Percentiles rank a stretch among this genome's conserved stretches.
Conservation (phyloP, 108 stramenopile species). For the Pseudonitzschia multistriata region DNA sequence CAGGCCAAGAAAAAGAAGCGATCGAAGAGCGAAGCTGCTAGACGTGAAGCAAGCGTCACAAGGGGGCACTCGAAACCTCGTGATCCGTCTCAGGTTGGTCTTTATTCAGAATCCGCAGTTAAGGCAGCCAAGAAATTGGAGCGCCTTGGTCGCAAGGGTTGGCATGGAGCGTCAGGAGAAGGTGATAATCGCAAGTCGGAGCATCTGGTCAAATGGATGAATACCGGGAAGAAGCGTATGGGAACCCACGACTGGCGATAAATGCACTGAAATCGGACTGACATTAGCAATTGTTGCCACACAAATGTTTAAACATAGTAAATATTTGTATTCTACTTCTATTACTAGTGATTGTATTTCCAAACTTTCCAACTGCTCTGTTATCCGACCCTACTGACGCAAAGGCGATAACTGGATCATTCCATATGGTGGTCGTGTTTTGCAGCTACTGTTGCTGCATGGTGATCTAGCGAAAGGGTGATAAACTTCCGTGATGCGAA, state of each 20-base stretch:
- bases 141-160: constrained; percentile 56
- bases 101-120: constrained; percentile 63
- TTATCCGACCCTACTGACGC: too few species aligned
- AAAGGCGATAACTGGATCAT: constrained; percentile 20
- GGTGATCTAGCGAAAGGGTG: constrained; percentile 18
- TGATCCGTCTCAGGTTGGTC: constrained; percentile 74
- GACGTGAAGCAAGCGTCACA: constrained; percentile 60
- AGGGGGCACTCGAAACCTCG: constrained; percentile 78
- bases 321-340: background rate
- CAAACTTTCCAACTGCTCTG: too few species aligned
- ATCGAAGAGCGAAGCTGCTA: constrained; percentile 51
- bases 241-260: constrained; percentile 79
- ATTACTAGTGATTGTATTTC: background rate
- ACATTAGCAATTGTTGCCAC: background rate
- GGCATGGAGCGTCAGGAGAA: constrained; percentile 75
- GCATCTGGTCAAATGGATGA: constrained; percentile 90
- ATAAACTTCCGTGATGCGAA: constrained; percentile 32
- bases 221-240: constrained; percentile 90
- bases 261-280: background rate
- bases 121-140: constrained; percentile 75
- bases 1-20: constrained; percentile 67
- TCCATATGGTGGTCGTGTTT: constrained; percentile 8
- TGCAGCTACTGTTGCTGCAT: background rate
- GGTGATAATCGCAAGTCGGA: constrained; percentile 87
- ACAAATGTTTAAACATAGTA: background rate